Evolutionary conservation across 352 stramenopile species (phyloP).

Genomic region (Phytophthora hybrid): DNA sequence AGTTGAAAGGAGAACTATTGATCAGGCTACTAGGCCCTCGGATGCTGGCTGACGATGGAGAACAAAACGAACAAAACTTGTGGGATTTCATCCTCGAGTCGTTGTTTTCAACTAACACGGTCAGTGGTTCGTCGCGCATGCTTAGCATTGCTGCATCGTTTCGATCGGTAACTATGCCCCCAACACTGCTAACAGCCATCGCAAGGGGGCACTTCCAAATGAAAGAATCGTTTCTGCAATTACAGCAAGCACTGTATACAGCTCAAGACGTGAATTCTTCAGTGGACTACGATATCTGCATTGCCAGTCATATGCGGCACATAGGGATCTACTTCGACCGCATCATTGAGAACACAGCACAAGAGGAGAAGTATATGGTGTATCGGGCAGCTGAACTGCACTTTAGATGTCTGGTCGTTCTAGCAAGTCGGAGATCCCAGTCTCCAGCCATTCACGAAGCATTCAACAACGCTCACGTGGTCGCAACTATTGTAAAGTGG

Average conservation of each 20-base stretch:
- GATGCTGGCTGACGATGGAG: slow-evolving; percentile 32
- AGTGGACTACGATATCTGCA: slow-evolving; percentile 39
- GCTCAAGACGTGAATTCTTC: slow-evolving; percentile 22
- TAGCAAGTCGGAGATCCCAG: slow-evolving; percentile 42
- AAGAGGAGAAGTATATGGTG: slow-evolving; percentile 31
- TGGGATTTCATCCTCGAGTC: slow-evolving; percentile 51
- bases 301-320: slow-evolving; percentile 42
- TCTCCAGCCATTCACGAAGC: slow-evolving; percentile 41
- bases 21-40: slow-evolving; percentile 48
- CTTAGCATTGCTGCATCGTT: slow-evolving; percentile 23
- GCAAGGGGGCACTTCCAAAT: slow-evolving; percentile 23
- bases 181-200: slow-evolving; percentile 22
- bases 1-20: slow-evolving; percentile 66
- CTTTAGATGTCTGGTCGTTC: slow-evolving; percentile 46
- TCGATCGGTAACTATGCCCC: slow-evolving; percentile 12
- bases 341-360: slow-evolving; percentile 25
- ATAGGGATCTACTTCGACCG: slow-evolving; percentile 38
- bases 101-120: slow-evolving; percentile 26
- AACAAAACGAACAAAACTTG: slow-evolving; percentile 43
- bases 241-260: slow-evolving; percentile 44
- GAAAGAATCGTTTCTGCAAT: slow-evolving; percentile 37
- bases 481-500: slow-evolving; percentile 33
- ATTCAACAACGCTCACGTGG: slow-evolving; percentile 29
- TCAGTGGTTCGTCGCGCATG: slow-evolving; percentile 14
- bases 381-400: slow-evolving; percentile 41